A percentile compares a stretch with the other conserved stretches of the same genome.
Conservation (phyloP, 768 basidiomycete species). For the Tulasnella sp. region DNA sequence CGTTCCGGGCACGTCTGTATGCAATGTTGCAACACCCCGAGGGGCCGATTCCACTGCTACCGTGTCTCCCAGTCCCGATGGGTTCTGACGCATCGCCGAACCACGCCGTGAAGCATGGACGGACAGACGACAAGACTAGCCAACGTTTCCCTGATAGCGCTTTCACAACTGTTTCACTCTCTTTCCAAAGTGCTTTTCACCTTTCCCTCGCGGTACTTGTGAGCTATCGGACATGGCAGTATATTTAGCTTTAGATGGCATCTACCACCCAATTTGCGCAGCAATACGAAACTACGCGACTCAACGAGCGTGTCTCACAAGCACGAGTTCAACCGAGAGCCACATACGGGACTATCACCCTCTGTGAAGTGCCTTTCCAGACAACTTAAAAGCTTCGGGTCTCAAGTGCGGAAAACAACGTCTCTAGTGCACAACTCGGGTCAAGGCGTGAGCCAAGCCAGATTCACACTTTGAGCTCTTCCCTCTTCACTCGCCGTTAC, state of each 20-base stretch:
- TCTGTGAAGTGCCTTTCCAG: constrained; percentile 72
- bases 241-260: constrained; percentile 80
- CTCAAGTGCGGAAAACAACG: constrained; percentile 46
- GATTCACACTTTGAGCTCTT: constrained; percentile 78
- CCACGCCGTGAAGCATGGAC: constrained; percentile 40
- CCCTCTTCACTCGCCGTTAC: constrained; percentile 80
- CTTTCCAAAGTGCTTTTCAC: constrained; percentile 74
- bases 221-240: constrained; percentile 73
- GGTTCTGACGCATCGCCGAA: no score
- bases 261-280: constrained; percentile 76
- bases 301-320: constrained; percentile 64
- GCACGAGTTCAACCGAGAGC: neutral
- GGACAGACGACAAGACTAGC: constrained; percentile 43
- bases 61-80: constrained; percentile 50
- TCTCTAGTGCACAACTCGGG: constrained; percentile 75
- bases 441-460: constrained; percentile 39
- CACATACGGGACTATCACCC: constrained; percentile 53
- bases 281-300: constrained; percentile 81
- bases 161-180: constrained; percentile 69
- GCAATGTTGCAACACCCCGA: constrained; percentile 54
- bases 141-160: constrained; percentile 69
- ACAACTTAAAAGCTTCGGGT: constrained; percentile 66
- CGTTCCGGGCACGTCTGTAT: constrained; percentile 43
- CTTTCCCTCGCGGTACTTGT: constrained; percentile 78
- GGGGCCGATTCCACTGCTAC: no score